A percentile compares a stretch with the other conserved stretches of the same genome.
Evolutionary conservation across 805 yeast genomes (phyloP).

Genomic region (Metschnikowia cerradonensis): DNA sequence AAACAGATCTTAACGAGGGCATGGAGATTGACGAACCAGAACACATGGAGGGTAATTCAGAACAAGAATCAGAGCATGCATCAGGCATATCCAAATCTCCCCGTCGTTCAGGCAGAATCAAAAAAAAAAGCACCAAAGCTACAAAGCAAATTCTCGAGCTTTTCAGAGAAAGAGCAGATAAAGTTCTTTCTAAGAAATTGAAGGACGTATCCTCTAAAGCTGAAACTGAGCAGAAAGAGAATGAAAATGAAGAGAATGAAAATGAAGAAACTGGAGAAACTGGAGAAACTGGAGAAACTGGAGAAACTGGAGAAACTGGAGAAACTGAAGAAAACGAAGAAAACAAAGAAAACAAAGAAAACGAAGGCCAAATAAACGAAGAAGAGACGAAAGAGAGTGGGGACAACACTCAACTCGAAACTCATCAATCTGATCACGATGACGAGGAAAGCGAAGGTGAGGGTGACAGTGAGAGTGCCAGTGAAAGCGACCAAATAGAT

Average conservation of each 20-base stretch:
- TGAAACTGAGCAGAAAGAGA: neutral
- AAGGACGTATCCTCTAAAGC: neutral
- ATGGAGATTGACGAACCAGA: neutral
- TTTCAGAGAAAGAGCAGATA: neutral
- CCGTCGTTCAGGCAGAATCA: neutral
- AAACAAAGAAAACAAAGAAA: neutral
- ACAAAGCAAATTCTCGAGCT: neutral
- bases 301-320: neutral
- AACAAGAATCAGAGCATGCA: neutral
- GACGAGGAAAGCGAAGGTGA: too few species aligned
- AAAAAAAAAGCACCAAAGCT: neutral
- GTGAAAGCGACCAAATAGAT: neutral
- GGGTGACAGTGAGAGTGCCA: neutral
- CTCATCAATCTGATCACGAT: neutral
- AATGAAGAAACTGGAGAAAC: neutral
- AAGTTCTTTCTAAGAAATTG: neutral
- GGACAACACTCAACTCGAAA: neutral
- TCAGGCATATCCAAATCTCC: neutral
- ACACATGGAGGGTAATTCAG: neutral
- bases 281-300: neutral
- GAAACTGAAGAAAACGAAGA: neutral
- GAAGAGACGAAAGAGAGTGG: neutral
- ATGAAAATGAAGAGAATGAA: neutral
- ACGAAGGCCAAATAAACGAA: neutral
- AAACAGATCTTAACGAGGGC: neutral